Evolutionary conservation across 192 early-diverging fungal genomes (phyloP), one percentile per base, ranked within the genome.

Genomic region (Podila horticola): DNA sequence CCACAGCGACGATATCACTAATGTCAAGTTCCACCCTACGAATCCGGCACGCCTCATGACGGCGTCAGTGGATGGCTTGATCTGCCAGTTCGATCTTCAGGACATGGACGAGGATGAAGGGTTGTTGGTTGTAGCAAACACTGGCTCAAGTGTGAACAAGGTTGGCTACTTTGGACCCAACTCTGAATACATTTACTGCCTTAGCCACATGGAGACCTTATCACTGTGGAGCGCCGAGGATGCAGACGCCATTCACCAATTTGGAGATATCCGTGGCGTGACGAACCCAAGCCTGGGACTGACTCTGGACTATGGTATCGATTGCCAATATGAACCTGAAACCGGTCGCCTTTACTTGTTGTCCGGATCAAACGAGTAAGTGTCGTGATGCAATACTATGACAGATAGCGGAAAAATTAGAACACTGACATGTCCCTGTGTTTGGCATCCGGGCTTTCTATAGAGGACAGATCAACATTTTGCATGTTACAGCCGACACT

Each of bases 131-230:
- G 94, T 95, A 2, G 89, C 96, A 20, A 97, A 97, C 63, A 93
- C 92, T 5, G 88, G 87, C 19, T 90, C 95, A 19, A 94, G 94
- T 7, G 88, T 99, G n/a, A 89, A 89, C 75, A 91, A 88, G 67
- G 81, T 92, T 66, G 97, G 97, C 5, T 99, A 93, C 84, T 98
- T 98, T 84, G 98, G 98, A 17, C 95, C 96, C 2, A 75, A 77
- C 11, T 86, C 88, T n/a, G 95, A 98, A 84, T 98, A 95, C 82
- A 66, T 98, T 9, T 99, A 95, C 71, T 90, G 88, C 50, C 81
- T 94, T 15, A 97, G 92, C 33, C 97, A 98, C 73, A 92, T 95
- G 71, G 96, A 99, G 77, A 98, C 97, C 0, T 89, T 98, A 29
- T 91, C 93, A 49, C 71, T 98, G 28, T 95, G 93, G 87, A 92